phyloP scores from a whole-genome alignment of 306 rosid genomes.

The Vigna hirtella region DNA sequence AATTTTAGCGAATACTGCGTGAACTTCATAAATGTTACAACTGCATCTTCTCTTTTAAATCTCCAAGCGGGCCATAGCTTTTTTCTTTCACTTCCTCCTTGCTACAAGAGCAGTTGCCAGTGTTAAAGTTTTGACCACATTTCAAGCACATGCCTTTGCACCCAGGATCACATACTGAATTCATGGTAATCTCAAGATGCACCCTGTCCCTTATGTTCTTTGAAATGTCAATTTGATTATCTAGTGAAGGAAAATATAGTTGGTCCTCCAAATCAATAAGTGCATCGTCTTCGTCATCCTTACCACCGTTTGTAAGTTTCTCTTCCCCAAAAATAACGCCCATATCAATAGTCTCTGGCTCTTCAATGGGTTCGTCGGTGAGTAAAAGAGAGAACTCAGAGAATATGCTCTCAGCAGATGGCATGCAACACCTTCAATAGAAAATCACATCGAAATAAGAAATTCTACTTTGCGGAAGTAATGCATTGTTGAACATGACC shows the following conservation, averaged over 20 bases:
- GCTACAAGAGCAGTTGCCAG: constrained; percentile 70
- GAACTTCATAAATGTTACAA: constrained; percentile 38
- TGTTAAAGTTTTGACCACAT: constrained; percentile 82
- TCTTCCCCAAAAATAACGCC: constrained; percentile 66
- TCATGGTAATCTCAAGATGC: constrained; percentile 81
- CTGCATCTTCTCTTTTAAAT: constrained; percentile 73
- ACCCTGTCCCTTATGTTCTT: constrained; percentile 85
- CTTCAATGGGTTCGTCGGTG: constrained; percentile 69
- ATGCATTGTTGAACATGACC: constrained; percentile 12
- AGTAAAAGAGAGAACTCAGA: constrained; percentile 77
- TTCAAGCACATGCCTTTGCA: constrained; percentile 85
- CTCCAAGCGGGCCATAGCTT: constrained; percentile 67
- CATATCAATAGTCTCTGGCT: constrained; percentile 70
- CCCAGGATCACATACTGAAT: constrained; percentile 66
- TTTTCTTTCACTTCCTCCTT: constrained; percentile 50
- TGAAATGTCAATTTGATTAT: constrained; percentile 84
- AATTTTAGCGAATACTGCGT: constrained; percentile 18
- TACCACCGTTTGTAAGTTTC: constrained; percentile 38
- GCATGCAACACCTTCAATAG: constrained; percentile 73
- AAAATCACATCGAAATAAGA: constrained; percentile 39
- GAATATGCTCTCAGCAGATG: constrained; percentile 76
- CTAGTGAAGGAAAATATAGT: constrained; percentile 70
- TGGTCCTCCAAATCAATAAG: constrained; percentile 74
- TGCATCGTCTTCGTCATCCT: constrained; percentile 53
- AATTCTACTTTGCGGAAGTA: constrained; percentile 19